Percentiles rank a stretch among this genome's conserved stretches.
These are phyloP conservation scores for Hyaloraphidium curvatum DNA, from an alignment of 192 early-diverging fungal genomes.

Conservation along the genomic window DNA sequence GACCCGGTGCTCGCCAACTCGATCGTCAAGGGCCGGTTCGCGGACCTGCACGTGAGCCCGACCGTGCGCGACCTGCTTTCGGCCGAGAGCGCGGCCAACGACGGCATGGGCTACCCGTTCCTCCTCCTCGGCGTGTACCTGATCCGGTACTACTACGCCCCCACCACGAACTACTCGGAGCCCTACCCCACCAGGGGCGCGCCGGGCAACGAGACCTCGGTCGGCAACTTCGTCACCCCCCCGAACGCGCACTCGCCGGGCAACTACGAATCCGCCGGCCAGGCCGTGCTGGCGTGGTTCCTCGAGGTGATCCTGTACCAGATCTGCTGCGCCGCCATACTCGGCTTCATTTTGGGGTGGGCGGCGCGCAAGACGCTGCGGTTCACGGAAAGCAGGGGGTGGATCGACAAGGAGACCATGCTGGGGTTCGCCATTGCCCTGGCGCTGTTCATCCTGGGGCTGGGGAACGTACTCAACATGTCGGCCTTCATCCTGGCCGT, in stretches of 20 bases:
- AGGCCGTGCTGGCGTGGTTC: conserved; percentile 61
- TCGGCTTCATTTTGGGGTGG: conserved; percentile 55
- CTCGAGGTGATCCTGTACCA: conserved; percentile 59
- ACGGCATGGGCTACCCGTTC: conserved; percentile 74
- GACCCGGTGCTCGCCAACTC: conserved; percentile 75
- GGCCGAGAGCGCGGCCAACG: conserved; percentile 70
- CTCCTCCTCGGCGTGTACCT: conserved; percentile 57
- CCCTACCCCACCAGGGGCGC: no score
- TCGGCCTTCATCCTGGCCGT: conserved; percentile 64
- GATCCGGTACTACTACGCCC: conserved; percentile 18
- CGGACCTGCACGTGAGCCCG: conserved; percentile 67
- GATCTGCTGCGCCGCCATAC: conserved; percentile 41
- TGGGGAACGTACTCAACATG: conserved; percentile 49
- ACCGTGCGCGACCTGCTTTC: conserved; percentile 52
- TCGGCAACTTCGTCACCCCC: no score
- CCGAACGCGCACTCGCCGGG: no score
- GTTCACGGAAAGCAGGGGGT: conserved; percentile 38
- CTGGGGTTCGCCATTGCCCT: conserved; percentile 64
- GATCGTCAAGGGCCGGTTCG: conserved; percentile 83
- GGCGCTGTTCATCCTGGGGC: conserved; percentile 42
- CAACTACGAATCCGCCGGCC: conserved; percentile 16
- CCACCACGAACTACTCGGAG: no score
- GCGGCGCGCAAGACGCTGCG: conserved; percentile 44
- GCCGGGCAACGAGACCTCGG: no score
- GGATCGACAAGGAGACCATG: conserved; percentile 76